Percentiles rank a stretch among this genome's conserved stretches.
phyloP scores from a whole-genome alignment of 2,329 filamentous ascomycete species.

The Diaporthe sp. region DNA sequence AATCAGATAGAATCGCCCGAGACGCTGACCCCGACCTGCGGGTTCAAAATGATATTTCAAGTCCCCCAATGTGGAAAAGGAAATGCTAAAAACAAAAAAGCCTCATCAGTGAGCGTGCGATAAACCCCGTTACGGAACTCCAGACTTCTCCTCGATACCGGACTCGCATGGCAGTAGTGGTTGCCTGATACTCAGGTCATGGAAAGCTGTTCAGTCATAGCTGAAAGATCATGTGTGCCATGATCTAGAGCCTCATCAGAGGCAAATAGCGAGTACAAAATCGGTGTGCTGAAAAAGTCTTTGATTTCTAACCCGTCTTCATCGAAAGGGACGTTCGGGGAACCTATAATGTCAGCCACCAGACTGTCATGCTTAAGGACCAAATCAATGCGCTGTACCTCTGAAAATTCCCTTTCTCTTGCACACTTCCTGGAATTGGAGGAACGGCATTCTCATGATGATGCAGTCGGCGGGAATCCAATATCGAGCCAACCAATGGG shows the following conservation, averaged over 20 bases:
- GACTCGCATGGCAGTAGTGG: too few species aligned
- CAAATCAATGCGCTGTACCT: not conserved
- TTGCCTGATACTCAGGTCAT: too few species aligned
- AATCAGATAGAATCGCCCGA: not conserved
- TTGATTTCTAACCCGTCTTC: not conserved
- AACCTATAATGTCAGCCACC: not conserved
- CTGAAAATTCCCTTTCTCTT: not conserved
- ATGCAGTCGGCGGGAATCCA: not conserved
- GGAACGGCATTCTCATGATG: not conserved
- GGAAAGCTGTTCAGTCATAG: too few species aligned
- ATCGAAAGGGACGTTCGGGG: fast-evolving
- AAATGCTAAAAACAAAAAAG: too few species aligned
- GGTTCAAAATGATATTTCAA: too few species aligned
- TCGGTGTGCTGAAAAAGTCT: fast-evolving
- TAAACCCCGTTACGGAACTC: too few species aligned
- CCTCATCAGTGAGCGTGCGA: too few species aligned
- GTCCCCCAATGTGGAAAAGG: too few species aligned
- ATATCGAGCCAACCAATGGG: not conserved
- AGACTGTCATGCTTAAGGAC: not conserved
- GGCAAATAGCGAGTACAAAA: not conserved
- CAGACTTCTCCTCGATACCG: not conserved
- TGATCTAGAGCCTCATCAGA: too few species aligned
- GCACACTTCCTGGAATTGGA: not conserved
- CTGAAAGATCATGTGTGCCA: too few species aligned
- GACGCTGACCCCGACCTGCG: too few species aligned